These are phyloP conservation scores for Colletotrichum orchidophilum DNA, from an alignment of 2,329 filamentous ascomycete species.

Conservation along the genomic window DNA sequence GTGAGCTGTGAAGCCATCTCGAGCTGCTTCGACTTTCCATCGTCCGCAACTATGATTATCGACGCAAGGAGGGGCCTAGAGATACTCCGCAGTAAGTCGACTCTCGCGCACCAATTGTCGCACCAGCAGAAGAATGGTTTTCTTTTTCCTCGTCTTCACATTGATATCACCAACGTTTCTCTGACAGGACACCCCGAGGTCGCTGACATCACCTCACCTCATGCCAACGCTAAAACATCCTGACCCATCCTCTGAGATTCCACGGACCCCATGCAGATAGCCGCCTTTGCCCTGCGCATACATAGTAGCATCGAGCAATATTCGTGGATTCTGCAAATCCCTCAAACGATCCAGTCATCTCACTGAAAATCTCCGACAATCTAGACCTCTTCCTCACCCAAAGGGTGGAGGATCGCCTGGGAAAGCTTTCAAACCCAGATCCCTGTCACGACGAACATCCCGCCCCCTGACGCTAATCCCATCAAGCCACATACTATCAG, in stretches of 20 bases:
- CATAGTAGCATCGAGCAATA: background rate
- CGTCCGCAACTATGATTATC: no score
- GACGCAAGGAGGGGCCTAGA: background rate
- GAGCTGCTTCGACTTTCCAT: no score
- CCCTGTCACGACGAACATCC: background rate
- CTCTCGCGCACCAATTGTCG: background rate
- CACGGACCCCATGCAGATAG: constrained; percentile 15
- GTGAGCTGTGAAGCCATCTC: background rate
- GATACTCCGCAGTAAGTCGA: no score
- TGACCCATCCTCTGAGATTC: background rate
- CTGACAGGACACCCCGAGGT: constrained; percentile 3
- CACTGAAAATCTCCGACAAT: constrained; percentile 22
- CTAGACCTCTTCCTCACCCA: constrained; percentile 3
- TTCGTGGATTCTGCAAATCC: background rate
- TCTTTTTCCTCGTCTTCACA: background rate
- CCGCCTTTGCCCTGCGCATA: background rate
- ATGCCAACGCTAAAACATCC: background rate
- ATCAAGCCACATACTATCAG: no score
- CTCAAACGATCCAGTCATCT: background rate
- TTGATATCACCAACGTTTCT: constrained; percentile 6
- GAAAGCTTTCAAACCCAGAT: background rate
- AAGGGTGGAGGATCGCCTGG: background rate
- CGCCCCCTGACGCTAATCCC: constrained; percentile 22
- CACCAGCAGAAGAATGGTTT: no score
- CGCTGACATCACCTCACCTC: constrained; percentile 13